Conservation (phyloP, 768 basidiomycete species). For the Mycena epipterygia region DNA sequence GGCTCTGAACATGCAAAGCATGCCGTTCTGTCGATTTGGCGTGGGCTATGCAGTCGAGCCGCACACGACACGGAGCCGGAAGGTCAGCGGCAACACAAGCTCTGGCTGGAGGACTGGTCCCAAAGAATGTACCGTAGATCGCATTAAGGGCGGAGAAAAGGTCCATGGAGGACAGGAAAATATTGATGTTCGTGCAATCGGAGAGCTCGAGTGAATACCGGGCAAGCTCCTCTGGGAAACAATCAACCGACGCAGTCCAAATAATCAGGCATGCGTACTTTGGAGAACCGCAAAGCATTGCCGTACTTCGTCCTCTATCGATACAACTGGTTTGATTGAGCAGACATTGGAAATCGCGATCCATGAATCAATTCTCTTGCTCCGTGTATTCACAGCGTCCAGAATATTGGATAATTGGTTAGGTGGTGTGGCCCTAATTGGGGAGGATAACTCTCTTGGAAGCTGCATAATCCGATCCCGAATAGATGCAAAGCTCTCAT, state of each 20-base stretch:
- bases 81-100: slow-evolving; percentile 93
- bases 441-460: background rate
- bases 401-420: background rate
- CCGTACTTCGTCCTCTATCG: slow-evolving; percentile 79
- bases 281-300: slow-evolving; percentile 75
- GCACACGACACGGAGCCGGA: slow-evolving; percentile 66
- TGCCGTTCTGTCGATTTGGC: slow-evolving; percentile 62
- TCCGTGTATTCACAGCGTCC: slow-evolving; percentile 31
- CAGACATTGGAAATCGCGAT: slow-evolving; percentile 72
- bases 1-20: slow-evolving; percentile 92
- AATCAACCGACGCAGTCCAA: background rate
- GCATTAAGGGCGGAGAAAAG: slow-evolving; percentile 84
- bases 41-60: slow-evolving; percentile 87
- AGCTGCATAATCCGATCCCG: slow-evolving; percentile 36
- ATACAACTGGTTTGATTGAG: slow-evolving; percentile 44
- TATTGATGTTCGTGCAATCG: slow-evolving; percentile 81
- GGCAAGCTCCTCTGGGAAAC: slow-evolving; percentile 65
- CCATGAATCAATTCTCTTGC: slow-evolving; percentile 69
- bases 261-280: slow-evolving; percentile 57
- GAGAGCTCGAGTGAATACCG: slow-evolving; percentile 64
- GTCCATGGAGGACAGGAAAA: slow-evolving; percentile 87
- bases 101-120: slow-evolving; percentile 91
- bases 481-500: slow-evolving; percentile 53
- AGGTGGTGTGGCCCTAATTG: background rate
- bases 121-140: slow-evolving; percentile 87